Base-by-base conservation (phyloP, 163 green algal species). In the Chlamydomonas reinhardtii region DNA sequence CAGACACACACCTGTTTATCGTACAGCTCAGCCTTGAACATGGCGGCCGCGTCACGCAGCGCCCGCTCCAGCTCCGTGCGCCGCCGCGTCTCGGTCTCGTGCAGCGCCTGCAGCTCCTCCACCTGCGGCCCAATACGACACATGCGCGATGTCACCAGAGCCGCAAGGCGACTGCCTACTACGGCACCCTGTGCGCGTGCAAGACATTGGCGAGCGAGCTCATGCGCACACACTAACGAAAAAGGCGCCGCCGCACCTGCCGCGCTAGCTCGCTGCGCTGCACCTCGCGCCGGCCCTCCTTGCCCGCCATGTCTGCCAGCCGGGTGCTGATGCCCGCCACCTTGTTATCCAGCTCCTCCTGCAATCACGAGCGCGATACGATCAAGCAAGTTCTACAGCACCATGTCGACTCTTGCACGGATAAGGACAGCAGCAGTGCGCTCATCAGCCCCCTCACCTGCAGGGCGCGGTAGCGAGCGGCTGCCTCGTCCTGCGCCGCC, bases 81-180 rank as follows among this genome's bases (percentile, higher is more conserved):
- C 48, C 85, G 76, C 71, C 69, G 61, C 15, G 74, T 71, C 72
- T 89, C 85, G 2, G 76, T 48, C 17, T 89, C 85, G 48, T 86
- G 80, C 31, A 83, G 52, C 27, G 84, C n/a, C 39, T 85, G 84
- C 35, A 89, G 84, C n/a, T 89, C 84, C 56, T 89, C 80, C 80
- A 86, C 39, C 80, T 86, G 73, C 14, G 6, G 14, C 9, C 48
- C 48, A 17, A 56, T 20, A 17, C 48, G 19, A 17, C 19, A 17
- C 48, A 48, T 24, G 32, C 64, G 59, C 24, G 16, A 27, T 8
- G 39, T 48, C 39, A 48, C 8, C 39, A 48, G 39, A 48, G 39
- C n/a, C n/a, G n/a, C 8, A 48, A 48, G 39, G 39, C 8, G 39
- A 48, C 39, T 48, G 39, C 5, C 39, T 48, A 48, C 39, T 14